Conservation (phyloP, 257 asterid genomes). For the Nicotiana otophora region DNA sequence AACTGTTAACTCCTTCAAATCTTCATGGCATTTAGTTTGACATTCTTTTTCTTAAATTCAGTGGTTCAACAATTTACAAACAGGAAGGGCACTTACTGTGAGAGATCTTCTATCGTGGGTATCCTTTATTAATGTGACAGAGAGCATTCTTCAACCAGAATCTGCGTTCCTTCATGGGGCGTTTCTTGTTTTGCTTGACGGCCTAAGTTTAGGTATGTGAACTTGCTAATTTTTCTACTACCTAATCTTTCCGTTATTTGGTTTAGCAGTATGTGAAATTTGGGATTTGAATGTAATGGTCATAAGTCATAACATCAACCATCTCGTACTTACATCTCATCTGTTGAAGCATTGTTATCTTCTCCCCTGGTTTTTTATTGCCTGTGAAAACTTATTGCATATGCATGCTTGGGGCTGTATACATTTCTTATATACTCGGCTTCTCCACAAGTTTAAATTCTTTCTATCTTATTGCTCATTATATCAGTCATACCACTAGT, state of each 20-base stretch:
- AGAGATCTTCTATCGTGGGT: constrained; percentile 96
- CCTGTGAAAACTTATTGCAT: constrained; percentile 1
- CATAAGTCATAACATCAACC: not conserved
- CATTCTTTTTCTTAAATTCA: constrained; percentile 39
- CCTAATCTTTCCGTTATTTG: not conserved
- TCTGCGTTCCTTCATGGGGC: constrained; percentile 76
- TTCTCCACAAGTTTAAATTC: not conserved
- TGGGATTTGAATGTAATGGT: not conserved
- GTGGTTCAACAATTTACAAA: constrained; percentile 85
- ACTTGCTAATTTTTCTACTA: not conserved
- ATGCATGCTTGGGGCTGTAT: not conserved
- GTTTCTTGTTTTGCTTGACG: constrained; percentile 80
- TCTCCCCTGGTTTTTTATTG: not conserved
- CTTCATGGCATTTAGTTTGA: not conserved
- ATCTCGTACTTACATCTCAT: not conserved
- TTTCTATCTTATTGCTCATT: not conserved
- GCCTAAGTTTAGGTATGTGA: constrained; percentile 66
- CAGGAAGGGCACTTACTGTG: constrained; percentile 78
- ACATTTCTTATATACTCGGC: not conserved
- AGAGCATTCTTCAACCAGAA: constrained; percentile 53
- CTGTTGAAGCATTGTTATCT: not conserved
- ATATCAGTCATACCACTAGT: not conserved
- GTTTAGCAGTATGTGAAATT: not conserved
- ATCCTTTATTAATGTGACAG: constrained; percentile 59
- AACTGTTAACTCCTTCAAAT: not conserved